These are phyloP conservation scores for bread wheat (Triticum aestivum) DNA, from an alignment of 176 grass and related monocot genomes.

Conservation along the genomic window IWGSC_CS_RefSeq_v2.1 NC_057796.1:95437429-95437928, in stretches of 20 bases:
- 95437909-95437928: background rate
- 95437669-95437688: background rate
- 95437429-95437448: background rate
- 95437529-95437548: background rate
- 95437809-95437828: background rate
- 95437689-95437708: background rate
- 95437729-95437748: background rate
- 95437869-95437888: background rate
- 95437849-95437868: background rate
- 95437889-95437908: background rate
- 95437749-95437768: background rate
- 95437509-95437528: slow-evolving; percentile 39
- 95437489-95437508: slow-evolving; percentile 71
- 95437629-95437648: background rate
- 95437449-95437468: background rate
- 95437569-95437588: background rate
- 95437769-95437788: background rate
- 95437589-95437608: slow-evolving; percentile 24
- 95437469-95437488: slow-evolving; percentile 76
- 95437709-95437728: background rate
- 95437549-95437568: slow-evolving; percentile 4
- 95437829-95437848: background rate
- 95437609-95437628: slow-evolving; percentile 32
- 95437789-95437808: background rate
- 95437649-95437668: background rate